Evolutionary conservation across 2,329 filamentous ascomycete genomes (phyloP), one percentile per base, ranked within the genome.

Genomic region (Pseudogymnoascus sp.): DNA sequence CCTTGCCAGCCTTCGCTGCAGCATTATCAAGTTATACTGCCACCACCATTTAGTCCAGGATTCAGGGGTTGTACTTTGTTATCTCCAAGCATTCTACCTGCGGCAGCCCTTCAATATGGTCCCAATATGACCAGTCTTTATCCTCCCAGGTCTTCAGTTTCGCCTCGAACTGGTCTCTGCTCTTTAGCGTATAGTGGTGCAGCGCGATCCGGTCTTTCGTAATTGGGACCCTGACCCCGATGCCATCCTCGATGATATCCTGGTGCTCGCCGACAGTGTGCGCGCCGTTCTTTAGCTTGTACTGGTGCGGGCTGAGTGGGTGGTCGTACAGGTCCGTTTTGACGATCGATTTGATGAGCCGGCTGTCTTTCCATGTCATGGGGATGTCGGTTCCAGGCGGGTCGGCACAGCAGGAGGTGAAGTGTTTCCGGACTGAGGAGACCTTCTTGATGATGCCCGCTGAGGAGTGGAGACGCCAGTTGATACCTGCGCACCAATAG

Each of bases 161-260:
- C 63, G 68, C 66, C 62, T 67, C 66, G 60, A 64, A 73, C 61
- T 74, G 68, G 61, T 70, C 68, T 10, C 63, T 63, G 61, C 70
- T 72, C 66, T 72, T 72, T 26, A 71, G 62, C 7, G 68, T 67
- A 62, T 73, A 74, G 61, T 73, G 71, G 64, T 73, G 72, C 47
- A 74, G 58, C 1, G 63, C 67, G 29, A 73, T 64, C 21, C 69
- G 61, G 31, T 70, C 63, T 37, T 69, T 67, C 2, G 69, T 71
- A 29, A 72, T 68, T 10, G 71, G 71, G 15, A 61, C 62, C 8
- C 71, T 63, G 37, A 64, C 68, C 1, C 67, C 69, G 2, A 59
- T 61, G 6, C 61, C 62, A 1, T 61, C 60, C 2, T n/a, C 5
- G 1, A 69, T 63, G 8, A 64, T 29, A 31, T 71, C 68, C 5